phyloP scores from a whole-genome alignment of 129 eudicot species.

The Chrysanthemum makinoi region DNA sequence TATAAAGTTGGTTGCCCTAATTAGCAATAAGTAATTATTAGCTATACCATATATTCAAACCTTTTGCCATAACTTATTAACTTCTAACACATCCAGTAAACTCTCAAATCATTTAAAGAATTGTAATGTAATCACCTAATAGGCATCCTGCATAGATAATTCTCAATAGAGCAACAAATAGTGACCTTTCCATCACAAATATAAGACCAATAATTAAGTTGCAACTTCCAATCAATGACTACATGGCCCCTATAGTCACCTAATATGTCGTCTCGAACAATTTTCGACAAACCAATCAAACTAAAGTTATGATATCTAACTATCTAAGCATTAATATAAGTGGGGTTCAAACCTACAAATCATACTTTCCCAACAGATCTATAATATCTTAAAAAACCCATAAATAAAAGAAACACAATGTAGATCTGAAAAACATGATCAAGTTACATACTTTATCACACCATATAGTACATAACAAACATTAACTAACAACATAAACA shows the following conservation, averaged over 20 bases:
- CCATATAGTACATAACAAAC: constrained; percentile 5
- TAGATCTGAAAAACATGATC: constrained; percentile 33
- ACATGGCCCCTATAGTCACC: constrained; percentile 1
- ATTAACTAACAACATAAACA: constrained; percentile 20
- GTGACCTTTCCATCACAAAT: no score
- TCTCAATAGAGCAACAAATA: background rate
- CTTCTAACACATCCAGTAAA: background rate
- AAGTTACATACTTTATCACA: background rate
- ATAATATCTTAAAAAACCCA: background rate
- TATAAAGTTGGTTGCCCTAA: no score
- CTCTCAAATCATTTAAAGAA: background rate
- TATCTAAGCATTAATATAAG: background rate
- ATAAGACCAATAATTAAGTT: no score
- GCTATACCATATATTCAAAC: background rate
- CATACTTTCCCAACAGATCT: constrained; percentile 20
- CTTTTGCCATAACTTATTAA: background rate
- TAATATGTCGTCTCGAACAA: background rate
- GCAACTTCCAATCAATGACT: background rate
- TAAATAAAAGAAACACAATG: constrained; percentile 17
- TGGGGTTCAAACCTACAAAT: constrained; percentile 16
- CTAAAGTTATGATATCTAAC: background rate
- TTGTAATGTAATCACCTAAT: background rate
- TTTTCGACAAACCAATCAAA: constrained; percentile 10
- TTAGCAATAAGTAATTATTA: no score
- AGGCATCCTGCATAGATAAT: constrained; percentile 5